Base-by-base conservation (phyloP, 106 monocot species). In the Posidonia australis region DNA sequence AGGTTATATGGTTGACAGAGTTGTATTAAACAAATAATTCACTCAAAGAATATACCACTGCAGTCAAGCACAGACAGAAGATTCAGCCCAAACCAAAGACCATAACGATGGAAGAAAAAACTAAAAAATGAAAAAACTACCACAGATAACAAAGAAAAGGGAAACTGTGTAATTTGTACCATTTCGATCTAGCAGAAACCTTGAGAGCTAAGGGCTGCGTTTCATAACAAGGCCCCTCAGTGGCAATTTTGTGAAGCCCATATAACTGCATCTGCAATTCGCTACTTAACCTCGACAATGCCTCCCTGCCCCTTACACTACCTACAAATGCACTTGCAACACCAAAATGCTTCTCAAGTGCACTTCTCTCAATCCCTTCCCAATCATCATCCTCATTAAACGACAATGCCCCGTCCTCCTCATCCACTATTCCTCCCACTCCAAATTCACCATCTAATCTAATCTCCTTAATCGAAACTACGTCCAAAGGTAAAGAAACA, bases 301-400 rank as follows among this genome's bases (percentile, higher is more conserved):
- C 68, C 22, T 54, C 69, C 9, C 43, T 66, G 19, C 83, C 83
- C 5, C 18, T 31, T 19, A 36, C 53, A 45, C 80, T 72, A 26
- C 24, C 62, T 13, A 58, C 58, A 71, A 72, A 91, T 51, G 65
- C 73, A 12, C 23, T 36, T 19, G 86, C 90, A 29, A 46, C 65
- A 51, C 44, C 65, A 47, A 86, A 86, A 7, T 77, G 66, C 72
- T 79, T 79, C 66, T 65, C 81, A 20, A 82, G 26, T 46, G 78
- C 89, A 58, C 85, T 89, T 66, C 72, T 79, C 80, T 89, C 85
- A 0, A 89, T 72, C 54, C 84, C 89, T 58, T 85, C 85, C 89
- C 89, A 85, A 16, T 79, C 89, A 28, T 83, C 80, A 59, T 89
- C 87, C 54, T 74, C 76, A 20, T 77, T 26, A 16, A 83, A 69